Conservation (phyloP, 2,329 filamentous ascomycete genomes). For the Rugonectria rugulosa region DNA sequence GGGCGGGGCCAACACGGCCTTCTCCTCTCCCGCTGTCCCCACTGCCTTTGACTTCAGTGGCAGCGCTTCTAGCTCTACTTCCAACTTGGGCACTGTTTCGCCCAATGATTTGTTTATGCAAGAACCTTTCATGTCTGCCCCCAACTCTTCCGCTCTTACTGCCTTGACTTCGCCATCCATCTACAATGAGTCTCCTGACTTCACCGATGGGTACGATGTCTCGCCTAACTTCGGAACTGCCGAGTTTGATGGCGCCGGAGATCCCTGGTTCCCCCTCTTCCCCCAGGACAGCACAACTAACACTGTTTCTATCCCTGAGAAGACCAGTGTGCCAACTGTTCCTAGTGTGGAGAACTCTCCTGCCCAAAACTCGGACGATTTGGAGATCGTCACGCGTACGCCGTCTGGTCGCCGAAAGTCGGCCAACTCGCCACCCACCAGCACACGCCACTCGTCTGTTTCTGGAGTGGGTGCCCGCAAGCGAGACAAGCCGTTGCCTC, state of each 20-base stretch:
- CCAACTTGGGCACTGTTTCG: constrained; percentile 76
- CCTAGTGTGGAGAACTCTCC: constrained; percentile 50
- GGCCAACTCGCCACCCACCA: constrained; percentile 50
- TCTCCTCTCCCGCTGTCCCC: constrained; percentile 61
- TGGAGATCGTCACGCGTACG: constrained; percentile 54
- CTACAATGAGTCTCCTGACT: constrained; percentile 78
- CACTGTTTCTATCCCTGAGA: constrained; percentile 34
- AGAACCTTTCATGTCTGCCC: constrained; percentile 75
- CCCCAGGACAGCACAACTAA: constrained; percentile 55
- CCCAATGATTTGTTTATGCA: constrained; percentile 81
- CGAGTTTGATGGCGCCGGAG: constrained; percentile 61
- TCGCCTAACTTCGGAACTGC: constrained; percentile 77
- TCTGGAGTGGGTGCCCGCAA: constrained; percentile 77
- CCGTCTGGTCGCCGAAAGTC: constrained; percentile 55
- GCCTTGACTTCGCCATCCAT: constrained; percentile 86
- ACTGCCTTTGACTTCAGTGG: constrained; percentile 59
- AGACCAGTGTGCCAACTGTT: constrained; percentile 26
- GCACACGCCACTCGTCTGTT: constrained; percentile 69
- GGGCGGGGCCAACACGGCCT: constrained; percentile 58
- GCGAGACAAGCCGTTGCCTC: constrained; percentile 81
- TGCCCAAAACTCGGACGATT: constrained; percentile 54
- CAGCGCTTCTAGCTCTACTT: constrained; percentile 57
- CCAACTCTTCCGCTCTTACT: constrained; percentile 83
- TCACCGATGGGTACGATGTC: constrained; percentile 73
- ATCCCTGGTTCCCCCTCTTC: constrained; percentile 78